Conservation (phyloP, 2,329 filamentous ascomycete genomes). For the Trichoderma sp. region DNA sequence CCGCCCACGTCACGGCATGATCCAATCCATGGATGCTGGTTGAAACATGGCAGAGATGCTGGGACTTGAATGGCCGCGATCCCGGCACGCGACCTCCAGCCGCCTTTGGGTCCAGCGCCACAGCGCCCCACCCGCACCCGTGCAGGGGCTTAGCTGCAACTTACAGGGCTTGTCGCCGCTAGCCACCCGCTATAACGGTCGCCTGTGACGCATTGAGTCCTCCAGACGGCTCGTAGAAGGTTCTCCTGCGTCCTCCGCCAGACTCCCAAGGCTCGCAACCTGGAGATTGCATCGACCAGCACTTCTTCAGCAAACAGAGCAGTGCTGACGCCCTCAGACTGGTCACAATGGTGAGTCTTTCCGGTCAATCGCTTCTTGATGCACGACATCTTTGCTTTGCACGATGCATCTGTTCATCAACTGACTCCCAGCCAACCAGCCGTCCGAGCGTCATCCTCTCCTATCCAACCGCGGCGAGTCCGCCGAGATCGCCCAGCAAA, state of each 20-base stretch:
- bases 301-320: neutral
- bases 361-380: too few species aligned
- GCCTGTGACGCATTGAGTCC: slow-evolving; percentile 12
- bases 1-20: too few species aligned
- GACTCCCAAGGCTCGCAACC: neutral
- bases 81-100: slow-evolving; percentile 16
- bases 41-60: too few species aligned
- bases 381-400: too few species aligned
- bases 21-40: too few species aligned
- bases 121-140: slow-evolving; percentile 14
- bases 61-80: neutral
- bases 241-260: neutral
- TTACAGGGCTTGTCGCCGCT: slow-evolving; percentile 13
- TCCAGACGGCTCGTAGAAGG: neutral
- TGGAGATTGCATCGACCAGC: slow-evolving; percentile 10
- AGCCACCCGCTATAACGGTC: slow-evolving; percentile 22
- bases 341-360: slow-evolving; percentile 18
- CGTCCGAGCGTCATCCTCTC: slow-evolving; percentile 50
- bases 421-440: slow-evolving; percentile 34
- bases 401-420: neutral
- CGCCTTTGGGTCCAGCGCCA: slow-evolving; percentile 7
- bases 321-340: neutral
- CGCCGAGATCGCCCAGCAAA: slow-evolving; percentile 35
- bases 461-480: slow-evolving; percentile 42
- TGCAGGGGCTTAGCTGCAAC: slow-evolving; percentile 25